These are phyloP conservation scores for Aspergillus cavernicola DNA, from an alignment of 495 filamentous ascomycete genomes.

Conservation along the genomic window DNA sequence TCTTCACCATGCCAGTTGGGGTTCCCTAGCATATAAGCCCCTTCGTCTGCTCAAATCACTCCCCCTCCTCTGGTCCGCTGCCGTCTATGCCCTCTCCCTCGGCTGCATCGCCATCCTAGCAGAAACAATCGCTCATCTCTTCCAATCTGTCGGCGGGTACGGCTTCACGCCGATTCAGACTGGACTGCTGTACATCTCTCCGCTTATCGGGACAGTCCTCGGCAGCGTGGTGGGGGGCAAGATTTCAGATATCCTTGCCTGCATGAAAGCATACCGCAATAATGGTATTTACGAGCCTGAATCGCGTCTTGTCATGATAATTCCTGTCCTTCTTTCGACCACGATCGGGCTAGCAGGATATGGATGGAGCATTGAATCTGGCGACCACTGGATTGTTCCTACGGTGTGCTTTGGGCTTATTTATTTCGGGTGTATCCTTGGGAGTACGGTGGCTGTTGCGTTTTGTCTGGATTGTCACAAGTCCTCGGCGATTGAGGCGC, in stretches of 20 bases:
- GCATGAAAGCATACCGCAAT: background rate
- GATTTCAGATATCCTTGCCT: conserved; percentile 1
- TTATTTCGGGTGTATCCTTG: conserved; percentile 7
- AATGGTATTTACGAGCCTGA: conserved; percentile 8
- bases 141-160: conserved; percentile 1
- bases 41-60: background rate
- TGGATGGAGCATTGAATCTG: conserved; percentile 3
- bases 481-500: background rate
- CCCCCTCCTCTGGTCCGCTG: conserved; percentile 1
- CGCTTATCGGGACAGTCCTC: conserved; percentile 4
- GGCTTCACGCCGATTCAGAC: conserved; percentile 4
- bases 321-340: background rate
- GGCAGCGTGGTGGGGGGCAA: conserved; percentile 8
- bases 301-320: background rate
- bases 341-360: background rate
- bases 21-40: background rate
- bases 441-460: background rate
- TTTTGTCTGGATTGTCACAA: conserved; percentile 8
- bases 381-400: conserved; percentile 4
- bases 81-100: background rate
- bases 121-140: conserved; percentile 6
- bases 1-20: background rate
- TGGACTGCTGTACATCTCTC: conserved; percentile 5
- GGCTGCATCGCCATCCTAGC: conserved; percentile 7
- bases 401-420: background rate